Evolutionary conservation across 1,284 basidiomycete species (phyloP), one percentile per base, ranked within the genome.

Genomic region (Sporisorium graminicola): DNA sequence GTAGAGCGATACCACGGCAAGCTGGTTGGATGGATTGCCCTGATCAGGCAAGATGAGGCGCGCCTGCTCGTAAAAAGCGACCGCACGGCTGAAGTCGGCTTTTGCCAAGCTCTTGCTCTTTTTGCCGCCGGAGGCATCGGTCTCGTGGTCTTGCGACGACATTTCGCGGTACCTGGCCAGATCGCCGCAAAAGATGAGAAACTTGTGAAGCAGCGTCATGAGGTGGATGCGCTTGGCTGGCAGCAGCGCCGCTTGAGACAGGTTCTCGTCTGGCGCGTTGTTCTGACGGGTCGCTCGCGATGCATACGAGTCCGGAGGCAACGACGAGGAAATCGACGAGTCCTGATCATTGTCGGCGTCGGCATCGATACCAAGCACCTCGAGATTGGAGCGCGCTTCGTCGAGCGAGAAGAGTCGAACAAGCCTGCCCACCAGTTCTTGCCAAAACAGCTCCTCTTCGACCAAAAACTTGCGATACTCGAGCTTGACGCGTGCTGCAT

Each of bases 101-200:
- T 63, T 64, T 22, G 49, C 67, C 60, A 44, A 26, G 29, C 16
- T 31, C 42, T 68, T 61, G 51, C 24, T 20, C 55, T 53, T 62
- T 31, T 59, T 65, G 55, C 18, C 54, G 35, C 58, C 46, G 10
- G 56, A 33, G 2, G 68, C 57, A 16, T 52, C 49, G 9, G 31
- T 55, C 26, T 74, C 65, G 47, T 58, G 54, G n/a, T 75, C 67
- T 47, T 67, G 73, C 27, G 67, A 63, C 46, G 95, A 95, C 69
- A 93, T 90, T 83, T 98, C 95, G 67, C 92, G 90, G 86, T 99
- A 99, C 35, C 96, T 89, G 72, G 94, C 93, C 50, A 99, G 91
- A 84, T 99, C 96, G 18, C 96, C 96, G 22, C 97, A 89, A 86
- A 92, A 98, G 31, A 98, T 92, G 55, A 98, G 88, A 3, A 92